These are phyloP conservation scores for Dendrocalamus sinicus DNA, from an alignment of 176 grass and related monocot genomes.

Conservation along the genomic window DNA sequence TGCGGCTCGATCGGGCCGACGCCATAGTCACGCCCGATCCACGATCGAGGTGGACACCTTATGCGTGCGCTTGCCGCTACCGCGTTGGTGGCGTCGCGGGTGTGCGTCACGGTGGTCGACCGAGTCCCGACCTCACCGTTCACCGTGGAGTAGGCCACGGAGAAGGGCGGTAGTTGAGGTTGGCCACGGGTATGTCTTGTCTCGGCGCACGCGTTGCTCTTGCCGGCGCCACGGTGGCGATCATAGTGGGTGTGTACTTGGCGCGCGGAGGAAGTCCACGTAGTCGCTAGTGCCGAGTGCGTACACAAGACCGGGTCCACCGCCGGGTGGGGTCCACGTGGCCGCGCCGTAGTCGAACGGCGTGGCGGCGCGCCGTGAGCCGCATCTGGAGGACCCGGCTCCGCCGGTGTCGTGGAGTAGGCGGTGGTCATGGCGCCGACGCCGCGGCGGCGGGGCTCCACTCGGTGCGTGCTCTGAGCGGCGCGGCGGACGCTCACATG, in stretches of 20 bases:
- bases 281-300: conserved; percentile 63
- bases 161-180: conserved; percentile 91
- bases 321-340: conserved; percentile 70
- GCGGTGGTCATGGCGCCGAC: conserved; percentile 90
- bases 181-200: conserved; percentile 58
- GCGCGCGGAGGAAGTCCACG: conserved; percentile 82
- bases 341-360: conserved; percentile 85
- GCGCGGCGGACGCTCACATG: conserved; percentile 81
- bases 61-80: conserved; percentile 61
- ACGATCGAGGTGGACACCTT: conserved; percentile 48
- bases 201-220: conserved; percentile 46
- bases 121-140: conserved; percentile 47
- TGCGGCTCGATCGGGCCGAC: conserved; percentile 64
- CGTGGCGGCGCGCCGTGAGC: conserved; percentile 63
- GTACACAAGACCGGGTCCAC: conserved; percentile 76
- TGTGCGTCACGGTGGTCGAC: conserved; percentile 57
- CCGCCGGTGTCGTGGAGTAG: conserved; percentile 57
- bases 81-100: conserved; percentile 75
- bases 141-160: conserved; percentile 56
- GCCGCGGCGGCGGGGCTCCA: conserved; percentile 81
- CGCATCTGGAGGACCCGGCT: conserved; percentile 49
- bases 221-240: conserved; percentile 65
- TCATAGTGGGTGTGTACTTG: conserved; percentile 76
- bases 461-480: conserved; percentile 64
- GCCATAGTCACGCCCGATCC: conserved; percentile 57